These are phyloP conservation scores for Oemleria cerasiformis DNA, from an alignment of 306 rosid genomes.

Conservation along the genomic window DNA sequence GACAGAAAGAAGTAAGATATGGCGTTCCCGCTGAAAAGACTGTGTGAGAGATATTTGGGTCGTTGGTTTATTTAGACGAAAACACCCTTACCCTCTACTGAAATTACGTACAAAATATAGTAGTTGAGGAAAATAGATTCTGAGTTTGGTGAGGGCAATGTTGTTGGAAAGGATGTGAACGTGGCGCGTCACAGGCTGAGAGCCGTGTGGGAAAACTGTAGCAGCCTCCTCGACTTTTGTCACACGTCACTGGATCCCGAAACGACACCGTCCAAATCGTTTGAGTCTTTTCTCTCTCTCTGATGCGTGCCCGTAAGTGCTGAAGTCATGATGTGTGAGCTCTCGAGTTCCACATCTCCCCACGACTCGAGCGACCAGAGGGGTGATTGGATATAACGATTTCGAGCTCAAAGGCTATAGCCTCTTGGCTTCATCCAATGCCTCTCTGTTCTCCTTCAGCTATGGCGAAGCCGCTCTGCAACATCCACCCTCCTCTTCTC, in stretches of 20 bases:
- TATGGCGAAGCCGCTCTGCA: slow-evolving; percentile 55
- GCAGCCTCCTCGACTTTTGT: neutral
- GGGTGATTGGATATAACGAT: neutral
- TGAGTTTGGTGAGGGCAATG: neutral
- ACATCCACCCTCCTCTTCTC: slow-evolving; percentile 25
- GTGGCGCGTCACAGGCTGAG: slow-evolving; percentile 31
- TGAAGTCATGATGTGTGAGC: neutral
- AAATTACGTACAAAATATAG: neutral
- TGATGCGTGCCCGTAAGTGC: neutral
- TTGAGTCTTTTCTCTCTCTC: neutral
- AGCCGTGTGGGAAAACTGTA: slow-evolving; percentile 37
- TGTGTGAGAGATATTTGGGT: slow-evolving; percentile 33
- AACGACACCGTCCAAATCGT: no score
- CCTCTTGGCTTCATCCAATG: neutral
- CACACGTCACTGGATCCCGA: slow-evolving; percentile 10
- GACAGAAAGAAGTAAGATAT: neutral
- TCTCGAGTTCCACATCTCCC: slow-evolving; percentile 18
- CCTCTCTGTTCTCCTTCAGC: slow-evolving; percentile 11
- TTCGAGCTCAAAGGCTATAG: neutral
- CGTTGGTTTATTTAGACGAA: slow-evolving; percentile 23
- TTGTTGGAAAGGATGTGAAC: slow-evolving; percentile 16
- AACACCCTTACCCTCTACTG: slow-evolving; percentile 1
- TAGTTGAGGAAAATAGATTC: neutral
- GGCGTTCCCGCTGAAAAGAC: slow-evolving; percentile 40
- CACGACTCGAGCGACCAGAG: neutral